Percentiles rank a stretch among this genome's conserved stretches.
Conservation (phyloP, 2,329 filamentous ascomycete genomes). For the Didymella exigua region DNA sequence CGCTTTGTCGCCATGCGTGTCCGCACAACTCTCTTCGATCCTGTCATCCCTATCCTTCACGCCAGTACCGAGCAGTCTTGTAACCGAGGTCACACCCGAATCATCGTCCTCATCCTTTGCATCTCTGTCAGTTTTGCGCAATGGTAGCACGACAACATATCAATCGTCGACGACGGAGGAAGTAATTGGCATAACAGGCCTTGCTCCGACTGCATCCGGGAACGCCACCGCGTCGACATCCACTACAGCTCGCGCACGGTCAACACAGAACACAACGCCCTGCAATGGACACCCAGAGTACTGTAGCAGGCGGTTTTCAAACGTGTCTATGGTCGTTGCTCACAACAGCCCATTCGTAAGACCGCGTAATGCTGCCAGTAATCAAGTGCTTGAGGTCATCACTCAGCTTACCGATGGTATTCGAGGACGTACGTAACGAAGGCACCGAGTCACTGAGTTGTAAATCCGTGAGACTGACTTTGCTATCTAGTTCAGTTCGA, state of each 20-base stretch:
- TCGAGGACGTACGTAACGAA: slow-evolving; percentile 39
- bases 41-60: slow-evolving; percentile 11
- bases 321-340: slow-evolving; percentile 44
- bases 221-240: slow-evolving; percentile 17
- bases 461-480: background rate
- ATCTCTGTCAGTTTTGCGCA: slow-evolving; percentile 16
- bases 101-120: slow-evolving; percentile 8
- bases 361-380: slow-evolving; percentile 40
- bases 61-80: slow-evolving; percentile 18
- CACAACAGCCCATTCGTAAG: slow-evolving; percentile 46
- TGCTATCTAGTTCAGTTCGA: slow-evolving; percentile 62
- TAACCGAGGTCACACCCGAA: background rate
- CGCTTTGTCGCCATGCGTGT: slow-evolving; percentile 10
- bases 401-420: slow-evolving; percentile 45
- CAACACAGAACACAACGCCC: slow-evolving; percentile 34
- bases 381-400: slow-evolving; percentile 36
- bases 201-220: slow-evolving; percentile 16
- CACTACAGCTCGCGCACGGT: slow-evolving; percentile 17
- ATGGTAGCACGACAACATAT: slow-evolving; percentile 19
- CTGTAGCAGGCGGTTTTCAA: slow-evolving; percentile 42
- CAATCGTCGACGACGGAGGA: slow-evolving; percentile 17
- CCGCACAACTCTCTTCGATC: slow-evolving; percentile 23
- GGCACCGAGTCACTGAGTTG: background rate
- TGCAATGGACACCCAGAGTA: slow-evolving; percentile 47
- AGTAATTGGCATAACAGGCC: slow-evolving; percentile 29